Conservation (phyloP, 164 flowering plant genomes). For the Aristolochia fimbriata region DNA sequence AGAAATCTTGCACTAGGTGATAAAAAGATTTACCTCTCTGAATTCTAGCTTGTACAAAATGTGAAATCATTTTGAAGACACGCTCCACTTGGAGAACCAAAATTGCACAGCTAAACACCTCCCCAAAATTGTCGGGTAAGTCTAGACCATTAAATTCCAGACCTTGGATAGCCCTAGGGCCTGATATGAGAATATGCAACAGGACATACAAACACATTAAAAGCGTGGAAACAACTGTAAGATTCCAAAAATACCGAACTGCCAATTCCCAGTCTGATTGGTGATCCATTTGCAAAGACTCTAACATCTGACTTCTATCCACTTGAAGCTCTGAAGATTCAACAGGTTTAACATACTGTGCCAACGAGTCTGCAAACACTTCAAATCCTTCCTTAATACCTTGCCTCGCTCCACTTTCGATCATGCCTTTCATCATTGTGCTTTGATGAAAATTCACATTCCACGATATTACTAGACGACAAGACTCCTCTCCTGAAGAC, state of each 20-base stretch:
- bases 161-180: constrained; percentile 29
- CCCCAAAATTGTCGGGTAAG: constrained; percentile 78
- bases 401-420: constrained; percentile 62
- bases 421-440: constrained; percentile 73
- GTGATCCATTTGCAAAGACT: constrained; percentile 33
- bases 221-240: constrained; percentile 45
- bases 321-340: constrained; percentile 18
- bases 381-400: constrained; percentile 66
- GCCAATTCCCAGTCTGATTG: constrained; percentile 58
- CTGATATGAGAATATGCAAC: constrained; percentile 47
- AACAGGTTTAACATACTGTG: constrained; percentile 30
- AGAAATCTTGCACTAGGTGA: too few species aligned
- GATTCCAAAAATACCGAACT: constrained; percentile 45
- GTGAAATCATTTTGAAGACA: constrained; percentile 51
- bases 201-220: constrained; percentile 43
- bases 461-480: constrained; percentile 60
- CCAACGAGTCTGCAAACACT: constrained; percentile 45
- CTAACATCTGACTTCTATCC: constrained; percentile 45
- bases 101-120: constrained; percentile 47
- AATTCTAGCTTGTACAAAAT: constrained; percentile 62
- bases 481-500: constrained; percentile 50
- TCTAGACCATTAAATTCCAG: constrained; percentile 66
- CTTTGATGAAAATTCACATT: constrained; percentile 47
- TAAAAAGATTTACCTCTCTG: constrained; percentile 30
- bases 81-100: constrained; percentile 41